These are phyloP conservation scores for Lactarius akahatsu DNA, from an alignment of 768 basidiomycete genomes.

Conservation along the genomic window DNA sequence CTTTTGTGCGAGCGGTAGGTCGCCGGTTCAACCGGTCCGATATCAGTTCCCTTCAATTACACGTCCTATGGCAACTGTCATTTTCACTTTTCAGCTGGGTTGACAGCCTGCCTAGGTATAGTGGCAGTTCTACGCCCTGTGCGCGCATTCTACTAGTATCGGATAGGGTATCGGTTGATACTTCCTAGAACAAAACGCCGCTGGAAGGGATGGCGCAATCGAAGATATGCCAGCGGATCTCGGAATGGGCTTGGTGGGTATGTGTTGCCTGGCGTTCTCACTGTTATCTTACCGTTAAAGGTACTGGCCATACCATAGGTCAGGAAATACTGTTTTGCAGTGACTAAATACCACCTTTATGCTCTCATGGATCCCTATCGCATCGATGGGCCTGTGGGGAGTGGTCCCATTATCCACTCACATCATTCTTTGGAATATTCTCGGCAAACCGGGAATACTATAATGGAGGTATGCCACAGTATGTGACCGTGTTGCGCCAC, in stretches of 20 bases:
- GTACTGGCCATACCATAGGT: slow-evolving; percentile 1
- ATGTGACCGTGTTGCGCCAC: slow-evolving; percentile 15
- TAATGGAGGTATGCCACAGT: slow-evolving; percentile 7
- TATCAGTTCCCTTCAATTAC: neutral
- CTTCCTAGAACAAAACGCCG: neutral
- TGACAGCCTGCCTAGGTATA: neutral
- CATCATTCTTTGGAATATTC: slow-evolving; percentile 23
- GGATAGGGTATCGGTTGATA: neutral
- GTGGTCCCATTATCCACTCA: neutral
- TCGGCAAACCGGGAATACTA: neutral
- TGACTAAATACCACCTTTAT: neutral
- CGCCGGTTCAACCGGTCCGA: neutral
- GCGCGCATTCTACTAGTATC: neutral
- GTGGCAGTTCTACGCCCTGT: neutral
- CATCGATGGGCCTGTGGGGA: slow-evolving; percentile 7
- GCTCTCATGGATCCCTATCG: slow-evolving; percentile 2
- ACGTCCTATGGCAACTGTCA: neutral
- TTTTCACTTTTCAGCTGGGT: neutral
- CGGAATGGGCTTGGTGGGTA: neutral
- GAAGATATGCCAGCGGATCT: neutral
- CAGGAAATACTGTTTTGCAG: neutral
- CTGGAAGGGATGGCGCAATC: neutral
- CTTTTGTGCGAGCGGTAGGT: no score
- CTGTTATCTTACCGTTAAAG: neutral
- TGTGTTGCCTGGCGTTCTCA: neutral